Conservation (phyloP, 345 rosid genomes). For the Camelina laxa region DNA sequence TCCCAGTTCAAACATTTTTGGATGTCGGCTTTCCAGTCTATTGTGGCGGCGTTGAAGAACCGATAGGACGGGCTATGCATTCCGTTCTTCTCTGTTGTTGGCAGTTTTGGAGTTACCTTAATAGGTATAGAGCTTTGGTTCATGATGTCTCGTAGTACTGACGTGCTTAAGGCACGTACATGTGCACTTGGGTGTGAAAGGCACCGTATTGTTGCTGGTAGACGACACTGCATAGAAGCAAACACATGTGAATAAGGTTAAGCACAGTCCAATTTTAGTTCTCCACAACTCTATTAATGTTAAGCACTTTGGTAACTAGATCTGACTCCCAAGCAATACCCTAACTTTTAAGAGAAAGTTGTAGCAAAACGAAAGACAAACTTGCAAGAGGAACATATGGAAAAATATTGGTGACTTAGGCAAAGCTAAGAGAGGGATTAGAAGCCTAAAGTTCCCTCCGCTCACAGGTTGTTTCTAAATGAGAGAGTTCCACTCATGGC, state of each 20-base stretch:
- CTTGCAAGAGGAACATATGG: neutral
- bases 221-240: slow-evolving; percentile 76
- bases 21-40: slow-evolving; percentile 82
- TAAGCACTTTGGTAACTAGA: neutral
- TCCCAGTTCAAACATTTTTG: slow-evolving; percentile 89
- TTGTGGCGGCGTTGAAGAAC: slow-evolving; percentile 55
- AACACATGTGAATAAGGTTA: neutral
- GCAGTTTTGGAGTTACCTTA: slow-evolving; percentile 48
- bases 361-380: neutral
- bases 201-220: slow-evolving; percentile 81
- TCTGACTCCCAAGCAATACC: neutral
- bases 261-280: slow-evolving; percentile 1
- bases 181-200: slow-evolving; percentile 95
- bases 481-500: neutral
- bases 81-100: slow-evolving; percentile 61
- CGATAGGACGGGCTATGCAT: slow-evolving; percentile 54
- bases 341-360: neutral
- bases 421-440: neutral
- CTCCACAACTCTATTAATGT: neutral
- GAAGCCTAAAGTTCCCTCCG: neutral
- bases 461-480: neutral
- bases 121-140: slow-evolving; percentile 52
- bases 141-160: slow-evolving; percentile 79
- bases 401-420: neutral
- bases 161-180: slow-evolving; percentile 86